Conservation (phyloP, 768 basidiomycete species). For the Pisolithus orientalis region DNA sequence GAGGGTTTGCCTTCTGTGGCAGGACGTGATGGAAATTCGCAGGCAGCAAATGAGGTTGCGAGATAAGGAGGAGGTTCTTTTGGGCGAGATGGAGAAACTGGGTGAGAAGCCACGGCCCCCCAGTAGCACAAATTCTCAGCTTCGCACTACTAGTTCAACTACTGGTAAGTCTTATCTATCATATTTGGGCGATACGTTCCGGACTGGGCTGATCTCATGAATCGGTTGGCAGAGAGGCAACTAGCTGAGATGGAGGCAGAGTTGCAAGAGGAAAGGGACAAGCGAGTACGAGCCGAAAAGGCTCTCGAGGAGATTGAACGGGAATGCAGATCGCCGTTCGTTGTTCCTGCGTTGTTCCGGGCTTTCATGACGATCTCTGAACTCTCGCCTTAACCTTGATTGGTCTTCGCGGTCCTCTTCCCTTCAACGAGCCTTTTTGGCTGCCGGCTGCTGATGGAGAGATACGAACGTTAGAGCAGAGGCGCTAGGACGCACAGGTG, state of each 20-base stretch:
- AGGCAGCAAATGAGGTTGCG: conserved; percentile 16
- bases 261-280: conserved; percentile 30
- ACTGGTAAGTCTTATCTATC: neutral
- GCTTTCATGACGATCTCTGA: conserved; percentile 47
- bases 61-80: conserved; percentile 17
- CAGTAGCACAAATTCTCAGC: neutral
- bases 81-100: conserved; percentile 16
- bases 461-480: too few species aligned
- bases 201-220: neutral
- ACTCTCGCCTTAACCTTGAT: conserved; percentile 25
- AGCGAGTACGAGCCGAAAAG: conserved; percentile 38
- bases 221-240: conserved; percentile 20
- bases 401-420: too few species aligned
- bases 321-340: conserved; percentile 48
- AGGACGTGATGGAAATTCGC: conserved; percentile 25
- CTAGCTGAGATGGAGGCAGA: conserved; percentile 28
- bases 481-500: too few species aligned
- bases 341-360: conserved; percentile 50
- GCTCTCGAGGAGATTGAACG: conserved; percentile 40
- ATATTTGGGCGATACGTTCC: neutral
- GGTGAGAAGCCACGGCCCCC: conserved; percentile 4
- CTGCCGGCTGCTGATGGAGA: too few species aligned
- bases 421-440: too few species aligned
- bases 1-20: conserved; percentile 10
- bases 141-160: neutral